Base-by-base conservation (phyloP, 805 yeast genomes). In the Wickerhamiella allomyrinae region DNA sequence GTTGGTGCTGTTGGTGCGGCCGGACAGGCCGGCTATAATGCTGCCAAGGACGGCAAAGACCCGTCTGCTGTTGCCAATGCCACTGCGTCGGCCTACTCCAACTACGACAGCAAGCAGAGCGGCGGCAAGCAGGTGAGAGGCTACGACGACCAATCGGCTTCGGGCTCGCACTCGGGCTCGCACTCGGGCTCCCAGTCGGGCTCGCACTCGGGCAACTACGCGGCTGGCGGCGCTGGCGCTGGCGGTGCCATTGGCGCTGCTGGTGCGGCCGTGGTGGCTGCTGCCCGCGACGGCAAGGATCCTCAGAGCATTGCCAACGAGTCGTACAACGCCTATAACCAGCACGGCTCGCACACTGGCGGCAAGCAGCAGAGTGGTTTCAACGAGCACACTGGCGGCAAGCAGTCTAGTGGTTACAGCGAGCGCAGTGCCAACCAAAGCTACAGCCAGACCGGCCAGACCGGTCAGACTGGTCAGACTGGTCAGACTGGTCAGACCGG, bases 391-490 rank as follows among this genome's bases (percentile, higher is more conserved):
- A 19, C 33, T 19, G 11, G 21, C 11, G 11, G 17, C 29, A 36
- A 36, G 29, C 29, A 36, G 39, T 14, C 29, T 8, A 21, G 14
- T 13, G 25, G 25, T 7, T 20, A 35, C 20, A 13, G 21, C 35
- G 49, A 46, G 17, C 40, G 51, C 20, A 41, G 47, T 38, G 47
- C 67, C 69, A 54, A 60, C n/a, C n/a, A n/a, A n/a, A n/a, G n/a
- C n/a, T n/a, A n/a, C n/a, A n/a, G n/a, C n/a, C n/a, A 48, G 17
- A 43, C 47, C 33, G 46, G 51, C 42, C 50, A 52, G 25, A 50
- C 52, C 37, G 55, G 50, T 37, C 49, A 50, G 3, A 46, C 44
- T 45, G 50, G 55, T 31, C 43, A 48, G 17, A 49, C 48, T 36
- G 44, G 17, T 25, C 35, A 15, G 9, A 20, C 33, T 11, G 41